A percentile compares a stretch with the other conserved stretches of the same genome.
Evolutionary conservation across 768 basidiomycete genomes (phyloP).

Genomic region (Leccinum olivaceopallidum): DNA sequence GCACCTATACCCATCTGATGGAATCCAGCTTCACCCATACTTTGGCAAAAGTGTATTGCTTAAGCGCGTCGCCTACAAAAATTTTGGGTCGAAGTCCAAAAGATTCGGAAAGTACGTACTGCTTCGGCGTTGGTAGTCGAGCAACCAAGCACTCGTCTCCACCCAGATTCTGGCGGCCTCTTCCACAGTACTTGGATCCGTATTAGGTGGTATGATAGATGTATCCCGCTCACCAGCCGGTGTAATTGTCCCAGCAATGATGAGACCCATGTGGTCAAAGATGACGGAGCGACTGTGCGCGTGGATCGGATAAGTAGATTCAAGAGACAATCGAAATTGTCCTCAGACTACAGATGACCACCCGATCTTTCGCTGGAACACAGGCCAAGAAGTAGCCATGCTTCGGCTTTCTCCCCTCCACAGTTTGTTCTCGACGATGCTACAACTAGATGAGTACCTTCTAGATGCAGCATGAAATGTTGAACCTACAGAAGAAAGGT

Average conservation of each 20-base stretch:
- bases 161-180: conserved; percentile 71
- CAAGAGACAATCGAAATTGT: conserved; percentile 1
- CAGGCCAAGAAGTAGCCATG: conserved; percentile 52
- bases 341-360: conserved; percentile 63
- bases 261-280: conserved; percentile 45
- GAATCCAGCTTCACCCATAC: conserved; percentile 54
- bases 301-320: conserved; percentile 13
- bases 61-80: conserved; percentile 45
- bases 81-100: conserved; percentile 12
- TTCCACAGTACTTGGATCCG: conserved; percentile 44
- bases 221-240: conserved; percentile 37
- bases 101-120: conserved; percentile 33
- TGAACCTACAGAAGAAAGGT: conserved; percentile 62
- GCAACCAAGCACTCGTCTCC: conserved; percentile 67
- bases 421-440: conserved; percentile 73
- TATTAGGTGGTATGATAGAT: conserved; percentile 54
- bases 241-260: conserved; percentile 22
- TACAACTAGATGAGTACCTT: conserved; percentile 27
- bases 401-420: conserved; percentile 68
- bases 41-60: conserved; percentile 41
- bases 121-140: conserved; percentile 52
- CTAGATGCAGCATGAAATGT: conserved; percentile 1
- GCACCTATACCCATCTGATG: conserved; percentile 74
- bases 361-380: conserved; percentile 65
- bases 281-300: conserved; percentile 35